Base-by-base conservation (phyloP, 345 rosid genomes). In the Populus deltoides region DNA sequence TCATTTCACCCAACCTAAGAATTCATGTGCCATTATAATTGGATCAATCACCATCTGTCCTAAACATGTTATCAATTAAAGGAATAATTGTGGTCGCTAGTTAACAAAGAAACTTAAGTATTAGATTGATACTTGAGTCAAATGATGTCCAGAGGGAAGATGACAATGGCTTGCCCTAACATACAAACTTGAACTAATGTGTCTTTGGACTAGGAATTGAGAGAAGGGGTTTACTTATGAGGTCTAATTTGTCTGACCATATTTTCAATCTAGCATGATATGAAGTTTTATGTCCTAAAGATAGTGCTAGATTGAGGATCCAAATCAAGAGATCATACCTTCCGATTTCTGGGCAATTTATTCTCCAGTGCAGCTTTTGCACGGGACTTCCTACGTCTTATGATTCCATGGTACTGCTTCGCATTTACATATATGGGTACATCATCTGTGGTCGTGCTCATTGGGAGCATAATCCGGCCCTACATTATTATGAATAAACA, bases 391-490 rank as follows among this genome's bases (percentile, higher is more conserved):
- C 98, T 84, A 38, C 98, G 92, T 90, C 97, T 92, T 33, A 93
- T 81, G 89, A 96, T 96, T 71, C 91, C 99, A 84, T 93, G 92
- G 81, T 96, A 93, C 82, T 96, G 99, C 87, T 96, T 96, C 67
- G 99, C 91, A 83, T 96, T 96, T 33, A 96, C 99, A 78, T 83
- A 93, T 78, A 96, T 90, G 0, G 99, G 97, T 61, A 90, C 95
- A 66, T 91, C 95, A 61, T 91, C 97, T 38, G 90, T 71, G 68
- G 87, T 81, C 87, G 91, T 79, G 84, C 86, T 90, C 81, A 93
- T 79, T 16, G 98, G 99, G 74, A 93, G 88, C 98, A 92, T 93
- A 25, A 91, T 75, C 36, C 97, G 89, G 65, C 94, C 97, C 97
- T 92, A 53, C 35, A 78, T 75, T 53, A 43, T 65, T 39, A 70